Evolutionary conservation across 169 alveolate species (phyloP), one percentile per base, ranked within the genome.

Genomic region (Plasmodium relictum): DNA sequence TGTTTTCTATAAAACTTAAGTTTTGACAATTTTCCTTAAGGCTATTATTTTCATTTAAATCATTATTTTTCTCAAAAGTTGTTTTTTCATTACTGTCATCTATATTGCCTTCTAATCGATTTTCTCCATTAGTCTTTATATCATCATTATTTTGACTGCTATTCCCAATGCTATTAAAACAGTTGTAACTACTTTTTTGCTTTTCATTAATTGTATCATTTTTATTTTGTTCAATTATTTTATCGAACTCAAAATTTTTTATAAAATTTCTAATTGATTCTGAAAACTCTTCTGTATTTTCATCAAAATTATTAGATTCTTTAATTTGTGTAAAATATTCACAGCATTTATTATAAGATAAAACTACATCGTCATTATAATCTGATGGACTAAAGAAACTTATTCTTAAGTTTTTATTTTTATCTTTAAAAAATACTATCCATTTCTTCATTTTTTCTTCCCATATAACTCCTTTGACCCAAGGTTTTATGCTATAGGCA

Each of bases 401-500:
- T 6, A 86, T 54, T 86, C 92, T 31, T 42, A 86, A 16, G 24
- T 86, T 86, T 86, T 63, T 61, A 61, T 70, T 86, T 39, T 48
- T 86, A 48, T 86, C 92, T 71, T 86, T 86, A 86, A 71, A 86
- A 50, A 86, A 86, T 12, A 86, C 88, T 37, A 86, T 74, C 92
- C 92, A 86, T 52, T 86, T 86, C 45, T 71, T 86, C 70, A 72
- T 18, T 44, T 66, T 72, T n/a, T 86, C 87, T 69, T 86, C 92
- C 92, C 92, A 86, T 41, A 86, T 31, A 14, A 86, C 45, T 8
- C 92, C 92, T 41, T 48, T 61, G 14, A 37, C 26, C 92, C 92
- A 86, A 16, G 92, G 92, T 86, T 86, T 86, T 56, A 86, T 42
- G 59, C 76, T 86, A 42, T 70, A n/a, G 10, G 92, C 92, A 22